Percentiles rank a stretch among this genome's conserved stretches.
Evolutionary conservation across 2,329 filamentous ascomycete genomes (phyloP).

Genomic region (Aspergillus pseudonomiae): DNA sequence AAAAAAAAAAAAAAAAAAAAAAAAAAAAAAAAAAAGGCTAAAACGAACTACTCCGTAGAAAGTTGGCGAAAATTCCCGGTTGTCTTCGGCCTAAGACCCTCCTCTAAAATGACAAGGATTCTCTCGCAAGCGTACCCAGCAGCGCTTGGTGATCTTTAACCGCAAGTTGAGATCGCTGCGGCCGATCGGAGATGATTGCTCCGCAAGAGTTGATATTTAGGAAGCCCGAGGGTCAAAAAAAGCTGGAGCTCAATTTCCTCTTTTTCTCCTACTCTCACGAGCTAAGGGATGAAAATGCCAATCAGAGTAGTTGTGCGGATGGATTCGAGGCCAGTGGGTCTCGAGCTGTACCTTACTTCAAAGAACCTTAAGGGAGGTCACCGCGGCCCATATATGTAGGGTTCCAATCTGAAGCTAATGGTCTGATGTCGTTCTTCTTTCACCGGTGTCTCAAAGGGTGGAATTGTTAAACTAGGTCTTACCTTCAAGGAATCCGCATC

Average conservation of each 20-base stretch:
- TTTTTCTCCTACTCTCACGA: constrained; percentile 10
- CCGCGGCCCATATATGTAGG: neutral
- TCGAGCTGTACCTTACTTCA: constrained; percentile 6
- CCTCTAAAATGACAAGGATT: neutral
- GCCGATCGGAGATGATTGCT: constrained; percentile 24
- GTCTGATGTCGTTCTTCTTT: neutral
- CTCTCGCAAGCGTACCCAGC: neutral
- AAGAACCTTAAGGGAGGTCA: constrained; percentile 14
- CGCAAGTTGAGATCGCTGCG: constrained; percentile 6
- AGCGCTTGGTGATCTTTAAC: neutral
- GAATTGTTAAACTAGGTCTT: neutral
- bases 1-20: constrained; percentile 16
- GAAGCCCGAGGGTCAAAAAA: constrained; percentile 10
- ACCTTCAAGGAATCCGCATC: neutral
- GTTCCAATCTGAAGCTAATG: neutral
- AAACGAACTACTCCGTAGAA: constrained; percentile 3
- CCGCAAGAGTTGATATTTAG: constrained; percentile 17
- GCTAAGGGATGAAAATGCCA: constrained; percentile 14
- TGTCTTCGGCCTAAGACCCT: neutral
- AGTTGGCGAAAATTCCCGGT: neutral
- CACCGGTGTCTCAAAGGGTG: neutral
- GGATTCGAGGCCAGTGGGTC: constrained; percentile 21
- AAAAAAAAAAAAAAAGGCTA: constrained; percentile 17
- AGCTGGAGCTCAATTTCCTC: constrained; percentile 10
- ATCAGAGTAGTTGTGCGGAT: constrained; percentile 16